phyloP scores from a whole-genome alignment of 2,329 filamentous ascomycete genomes.

The Septoria linicola region DNA sequence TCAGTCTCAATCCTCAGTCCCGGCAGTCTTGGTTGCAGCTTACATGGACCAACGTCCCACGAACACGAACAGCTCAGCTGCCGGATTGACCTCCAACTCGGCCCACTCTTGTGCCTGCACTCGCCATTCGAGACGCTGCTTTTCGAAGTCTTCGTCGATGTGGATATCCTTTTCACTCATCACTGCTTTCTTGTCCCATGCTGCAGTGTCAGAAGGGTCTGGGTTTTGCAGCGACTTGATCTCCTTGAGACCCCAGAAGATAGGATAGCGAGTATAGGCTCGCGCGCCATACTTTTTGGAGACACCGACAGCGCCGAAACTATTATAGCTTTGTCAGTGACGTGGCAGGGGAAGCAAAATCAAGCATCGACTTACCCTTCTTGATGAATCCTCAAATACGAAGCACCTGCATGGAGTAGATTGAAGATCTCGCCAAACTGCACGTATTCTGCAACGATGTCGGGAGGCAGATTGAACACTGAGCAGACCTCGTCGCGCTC shows the following conservation, averaged over 20 bases:
- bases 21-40: not conserved
- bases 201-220: conserved; percentile 61
- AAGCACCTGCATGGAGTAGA: conserved; percentile 62
- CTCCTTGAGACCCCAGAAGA: conserved; percentile 64
- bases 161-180: conserved; percentile 48
- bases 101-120: conserved; percentile 67
- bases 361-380: conserved; percentile 44
- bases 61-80: conserved; percentile 64
- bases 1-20: not conserved
- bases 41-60: conserved; percentile 64
- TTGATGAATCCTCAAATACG: conserved; percentile 63
- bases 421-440: conserved; percentile 68
- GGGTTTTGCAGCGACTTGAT: conserved; percentile 64
- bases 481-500: conserved; percentile 62
- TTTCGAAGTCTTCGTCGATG: conserved; percentile 56
- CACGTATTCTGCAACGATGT: conserved; percentile 59
- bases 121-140: conserved; percentile 51
- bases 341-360: not conserved
- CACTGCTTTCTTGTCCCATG: conserved; percentile 55
- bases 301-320: conserved; percentile 65
- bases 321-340: not conserved
- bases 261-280: conserved; percentile 63
- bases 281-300: conserved; percentile 66
- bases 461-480: conserved; percentile 59
- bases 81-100: conserved; percentile 57